Conservation (phyloP, 768 basidiomycete genomes). For the Amanita pseudoporphyria region DNA sequence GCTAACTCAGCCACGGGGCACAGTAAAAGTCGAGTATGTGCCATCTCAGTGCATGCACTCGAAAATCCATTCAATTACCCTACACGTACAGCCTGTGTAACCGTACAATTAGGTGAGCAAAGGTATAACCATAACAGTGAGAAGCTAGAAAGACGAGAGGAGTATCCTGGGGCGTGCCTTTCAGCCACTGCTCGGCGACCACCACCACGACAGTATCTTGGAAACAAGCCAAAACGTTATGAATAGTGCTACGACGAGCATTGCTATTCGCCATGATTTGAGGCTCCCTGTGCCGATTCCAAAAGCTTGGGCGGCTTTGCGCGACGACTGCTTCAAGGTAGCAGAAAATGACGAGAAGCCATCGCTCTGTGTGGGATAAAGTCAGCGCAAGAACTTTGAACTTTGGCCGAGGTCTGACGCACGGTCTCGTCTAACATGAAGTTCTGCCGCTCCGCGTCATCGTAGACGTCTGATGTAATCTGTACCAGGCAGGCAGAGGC, state of each 20-base stretch:
- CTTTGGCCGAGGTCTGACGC: conserved; percentile 20
- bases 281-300: conserved; percentile 58
- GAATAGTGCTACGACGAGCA: conserved; percentile 46
- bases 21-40: too few relatives aligned
- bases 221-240: conserved; percentile 51
- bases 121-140: not conserved
- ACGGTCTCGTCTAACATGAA: conserved; percentile 69
- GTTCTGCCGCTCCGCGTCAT: conserved; percentile 80
- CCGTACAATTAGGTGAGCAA: not conserved
- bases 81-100: not conserved
- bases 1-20: conserved; percentile 75
- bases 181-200: conserved; percentile 1
- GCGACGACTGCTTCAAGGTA: conserved; percentile 56
- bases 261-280: conserved; percentile 60
- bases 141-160: not conserved
- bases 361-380: conserved; percentile 38
- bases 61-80: not conserved
- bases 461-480: conserved; percentile 85
- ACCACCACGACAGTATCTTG: conserved; percentile 40
- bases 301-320: conserved; percentile 64
- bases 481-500: conserved; percentile 18
- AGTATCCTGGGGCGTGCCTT: not conserved
- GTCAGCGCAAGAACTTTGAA: not conserved
- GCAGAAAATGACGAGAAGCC: conserved; percentile 57
- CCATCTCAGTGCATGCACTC: too few relatives aligned